Conservation (phyloP, 78 protist genomes). For the Diacronema lutheri region DNA sequence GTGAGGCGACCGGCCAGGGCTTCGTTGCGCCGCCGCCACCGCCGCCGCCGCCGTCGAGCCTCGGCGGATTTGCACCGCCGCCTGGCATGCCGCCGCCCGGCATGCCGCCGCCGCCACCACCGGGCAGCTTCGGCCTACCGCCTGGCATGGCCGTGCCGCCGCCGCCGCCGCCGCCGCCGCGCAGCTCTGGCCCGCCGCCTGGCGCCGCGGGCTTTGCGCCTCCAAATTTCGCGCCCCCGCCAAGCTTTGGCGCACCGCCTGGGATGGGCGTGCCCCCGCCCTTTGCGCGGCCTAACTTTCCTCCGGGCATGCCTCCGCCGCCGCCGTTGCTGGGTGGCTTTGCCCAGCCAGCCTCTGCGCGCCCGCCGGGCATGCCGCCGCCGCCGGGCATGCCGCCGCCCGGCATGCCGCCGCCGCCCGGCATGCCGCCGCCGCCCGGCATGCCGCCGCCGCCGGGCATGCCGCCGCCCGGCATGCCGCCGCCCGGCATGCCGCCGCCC, state of each 20-base stretch:
- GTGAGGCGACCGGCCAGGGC: not conserved
- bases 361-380: not conserved
- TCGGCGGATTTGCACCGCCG: no score
- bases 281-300: no score
- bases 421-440: constrained; percentile 14
- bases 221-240: not conserved
- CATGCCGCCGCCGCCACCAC: not conserved
- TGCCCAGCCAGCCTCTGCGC: not conserved
- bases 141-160: not conserved
- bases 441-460: not conserved
- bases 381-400: not conserved
- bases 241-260: not conserved
- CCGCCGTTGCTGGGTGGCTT: not conserved
- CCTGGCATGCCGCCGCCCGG: not conserved
- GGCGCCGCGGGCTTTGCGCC: not conserved
- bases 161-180: not conserved
- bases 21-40: not conserved
- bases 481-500: constrained; percentile 6
- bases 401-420: not conserved
- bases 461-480: constrained; percentile 11
- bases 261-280: no score
- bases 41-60: no score
- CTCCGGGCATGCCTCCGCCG: not conserved
- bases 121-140: not conserved
- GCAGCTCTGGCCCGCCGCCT: not conserved